These are phyloP conservation scores for Trypanosomatidae sp. DNA, from an alignment of 208 protist genomes.

Conservation along the genomic window DNA sequence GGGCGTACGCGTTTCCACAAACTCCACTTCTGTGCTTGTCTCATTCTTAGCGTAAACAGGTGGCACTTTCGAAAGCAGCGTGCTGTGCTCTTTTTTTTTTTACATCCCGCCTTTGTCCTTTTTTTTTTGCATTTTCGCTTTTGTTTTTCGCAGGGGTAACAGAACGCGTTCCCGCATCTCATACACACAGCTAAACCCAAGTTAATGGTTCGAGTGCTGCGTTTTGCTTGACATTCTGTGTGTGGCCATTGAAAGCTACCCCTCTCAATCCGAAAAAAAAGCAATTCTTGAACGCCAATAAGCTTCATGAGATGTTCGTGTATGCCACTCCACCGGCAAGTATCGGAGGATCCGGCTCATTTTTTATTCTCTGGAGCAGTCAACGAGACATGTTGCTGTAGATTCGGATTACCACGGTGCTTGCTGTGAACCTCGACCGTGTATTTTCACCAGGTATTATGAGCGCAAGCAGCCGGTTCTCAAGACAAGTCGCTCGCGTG, in stretches of 20 bases:
- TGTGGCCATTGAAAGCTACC: constrained; percentile 7
- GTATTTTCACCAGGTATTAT: background rate
- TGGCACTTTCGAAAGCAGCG: background rate
- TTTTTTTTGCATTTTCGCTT: background rate
- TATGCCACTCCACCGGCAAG: background rate
- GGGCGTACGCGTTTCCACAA: constrained; percentile 2
- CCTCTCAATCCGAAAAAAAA: background rate
- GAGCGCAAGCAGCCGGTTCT: background rate
- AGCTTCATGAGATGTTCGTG: background rate
- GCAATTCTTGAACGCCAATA: background rate
- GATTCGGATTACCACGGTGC: background rate
- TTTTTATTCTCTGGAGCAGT: background rate
- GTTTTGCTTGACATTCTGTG: constrained; percentile 1
- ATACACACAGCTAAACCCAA: constrained; percentile 10
- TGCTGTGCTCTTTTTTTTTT: background rate
- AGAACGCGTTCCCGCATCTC: background rate
- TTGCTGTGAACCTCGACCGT: background rate
- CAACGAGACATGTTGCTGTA: background rate
- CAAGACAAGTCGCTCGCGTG: background rate
- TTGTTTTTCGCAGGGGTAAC: constrained; percentile 2
- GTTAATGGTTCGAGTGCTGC: constrained; percentile 5
- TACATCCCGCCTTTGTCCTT: background rate
- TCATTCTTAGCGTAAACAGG: background rate
- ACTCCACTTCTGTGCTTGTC: background rate
- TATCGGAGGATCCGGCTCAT: background rate